Base-by-base conservation (phyloP, 805 yeast genomes). In the Candida germanica region DNA sequence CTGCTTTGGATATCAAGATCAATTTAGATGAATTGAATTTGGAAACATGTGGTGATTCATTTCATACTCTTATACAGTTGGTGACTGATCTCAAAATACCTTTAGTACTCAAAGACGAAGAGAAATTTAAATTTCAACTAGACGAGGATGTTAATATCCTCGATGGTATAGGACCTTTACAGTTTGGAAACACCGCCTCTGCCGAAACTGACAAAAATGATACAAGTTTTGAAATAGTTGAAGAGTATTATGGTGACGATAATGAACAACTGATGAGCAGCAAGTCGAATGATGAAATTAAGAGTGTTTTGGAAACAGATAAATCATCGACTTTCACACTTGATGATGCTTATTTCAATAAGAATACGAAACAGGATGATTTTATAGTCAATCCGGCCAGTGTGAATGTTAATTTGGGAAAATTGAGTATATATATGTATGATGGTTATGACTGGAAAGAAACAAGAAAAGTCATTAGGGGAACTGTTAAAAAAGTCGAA, bases 381-480 rank as follows among this genome's bases (percentile, higher is more conserved):
- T 18, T 31, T 26, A 40, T 29, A 21, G 31, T 44, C 10, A 39
- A 30, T 16, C 49, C 49, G 9, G 29, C 35, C 3, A 44, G 38
- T 23, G 7, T 66, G 15, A 59, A 59, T 26, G 39, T 67, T 6
- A 62, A 64, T 29, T 50, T 71, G 4, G 53, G 69, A 2, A 69
- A 69, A 31, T 57, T 66, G 0, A 52, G 49, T 1, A 49, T 83
- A 2, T 74, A 68, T 33, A 59, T 91, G 13, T 80, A 75, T 54
- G 98, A 93, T 61, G 99, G 99, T 0, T 93, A 81, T 53, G 98
- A 93, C 49, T 88, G 97, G 94, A 74, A 73, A 37, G 75, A 77
- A 28, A 87, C 98, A 0, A 71, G 95, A 39, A 68, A 66, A 16
- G 68, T 80, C 0, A 80, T 93, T 19, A 64, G 68, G 8, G 73